Percentiles rank a stretch among this genome's conserved stretches.
Evolutionary conservation across 2,329 filamentous ascomycete species (phyloP).

Genomic region (Scedosporium boydii): DNA sequence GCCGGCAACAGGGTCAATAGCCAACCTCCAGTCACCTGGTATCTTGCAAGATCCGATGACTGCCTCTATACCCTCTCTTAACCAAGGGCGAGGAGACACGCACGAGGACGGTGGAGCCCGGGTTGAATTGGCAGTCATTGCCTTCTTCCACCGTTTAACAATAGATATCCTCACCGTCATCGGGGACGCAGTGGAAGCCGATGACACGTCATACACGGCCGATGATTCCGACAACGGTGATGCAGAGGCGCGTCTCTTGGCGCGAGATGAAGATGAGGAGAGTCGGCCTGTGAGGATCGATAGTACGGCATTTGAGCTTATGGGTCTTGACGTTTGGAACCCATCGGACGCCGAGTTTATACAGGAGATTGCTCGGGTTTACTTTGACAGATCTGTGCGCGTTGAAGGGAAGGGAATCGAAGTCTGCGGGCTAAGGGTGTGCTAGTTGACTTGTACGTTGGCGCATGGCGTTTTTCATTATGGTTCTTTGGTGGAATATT

Average conservation of each 20-base stretch:
- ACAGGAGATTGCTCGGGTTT: conserved; percentile 48
- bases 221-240: conserved; percentile 25
- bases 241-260: conserved; percentile 15
- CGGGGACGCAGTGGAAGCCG: conserved; percentile 43
- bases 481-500: not conserved
- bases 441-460: conserved; percentile 26
- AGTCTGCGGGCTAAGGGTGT: conserved; percentile 65
- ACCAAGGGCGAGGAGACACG: conserved; percentile 22
- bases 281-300: conserved; percentile 43
- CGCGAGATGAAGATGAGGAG: conserved; percentile 11
- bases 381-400: conserved; percentile 54
- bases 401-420: conserved; percentile 62
- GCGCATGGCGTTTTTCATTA: not conserved
- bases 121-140: conserved; percentile 62
- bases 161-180: conserved; percentile 53
- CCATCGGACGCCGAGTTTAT: conserved; percentile 60
- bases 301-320: conserved; percentile 54
- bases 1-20: conserved; percentile 11
- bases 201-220: conserved; percentile 14
- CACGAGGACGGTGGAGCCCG: conserved; percentile 33
- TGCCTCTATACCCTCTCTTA: conserved; percentile 36
- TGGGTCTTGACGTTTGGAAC: conserved; percentile 76
- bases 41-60: conserved; percentile 10
- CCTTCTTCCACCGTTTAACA: conserved; percentile 73
- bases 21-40: conserved; percentile 5